A percentile compares a stretch with the other conserved stretches of the same genome.
Evolutionary conservation across 208 protist genomes (phyloP).

Genomic region (Lotmaria passim): DNA sequence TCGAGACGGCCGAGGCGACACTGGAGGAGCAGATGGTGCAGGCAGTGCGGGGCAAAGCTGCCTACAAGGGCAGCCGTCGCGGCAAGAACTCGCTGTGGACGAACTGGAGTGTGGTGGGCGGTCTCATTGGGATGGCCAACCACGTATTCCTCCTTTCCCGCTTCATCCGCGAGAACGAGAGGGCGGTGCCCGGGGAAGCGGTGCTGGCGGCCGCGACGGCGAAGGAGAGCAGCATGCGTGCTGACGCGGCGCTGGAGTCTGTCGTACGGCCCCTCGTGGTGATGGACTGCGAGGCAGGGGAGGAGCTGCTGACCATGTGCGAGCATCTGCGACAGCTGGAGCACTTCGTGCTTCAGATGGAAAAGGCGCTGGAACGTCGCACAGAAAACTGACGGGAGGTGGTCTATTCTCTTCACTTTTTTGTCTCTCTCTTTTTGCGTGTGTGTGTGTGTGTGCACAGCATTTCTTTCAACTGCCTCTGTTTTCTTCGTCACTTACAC

Average conservation of each 20-base stretch:
- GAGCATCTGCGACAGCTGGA: conserved; percentile 41
- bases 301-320: conserved; percentile 23
- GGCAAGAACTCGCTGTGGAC: conserved; percentile 25
- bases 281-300: conserved; percentile 37
- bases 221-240: conserved; percentile 15
- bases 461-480: neutral
- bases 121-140: conserved; percentile 28
- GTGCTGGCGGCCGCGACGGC: conserved; percentile 5
- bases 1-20: neutral
- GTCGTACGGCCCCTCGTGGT: conserved; percentile 25
- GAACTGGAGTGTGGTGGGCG: conserved; percentile 26
- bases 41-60: conserved; percentile 20
- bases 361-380: conserved; percentile 22
- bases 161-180: conserved; percentile 41
- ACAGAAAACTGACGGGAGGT: neutral
- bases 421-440: neutral
- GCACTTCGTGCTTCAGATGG: conserved; percentile 29
- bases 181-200: conserved; percentile 16
- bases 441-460: neutral
- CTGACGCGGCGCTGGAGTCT: conserved; percentile 6
- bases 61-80: conserved; percentile 17
- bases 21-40: conserved; percentile 18
- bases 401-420: neutral
- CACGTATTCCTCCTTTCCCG: conserved; percentile 37
- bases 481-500: neutral